Evolutionary conservation across 176 grass and related monocot species (phyloP).

Genomic region (Carex myosuroides): DNA sequence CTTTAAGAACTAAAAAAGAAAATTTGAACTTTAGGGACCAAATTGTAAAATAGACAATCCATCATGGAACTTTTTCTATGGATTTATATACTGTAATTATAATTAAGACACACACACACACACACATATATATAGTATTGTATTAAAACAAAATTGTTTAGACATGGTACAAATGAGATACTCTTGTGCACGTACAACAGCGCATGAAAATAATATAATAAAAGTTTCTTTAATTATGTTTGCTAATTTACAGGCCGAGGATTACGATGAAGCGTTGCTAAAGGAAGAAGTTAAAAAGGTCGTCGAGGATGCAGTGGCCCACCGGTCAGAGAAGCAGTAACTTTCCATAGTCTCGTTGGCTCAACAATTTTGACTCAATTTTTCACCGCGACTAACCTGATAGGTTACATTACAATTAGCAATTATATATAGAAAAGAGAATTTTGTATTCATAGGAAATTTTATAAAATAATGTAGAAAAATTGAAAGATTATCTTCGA

Average conservation of each 20-base stretch:
- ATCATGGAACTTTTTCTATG: too few species aligned
- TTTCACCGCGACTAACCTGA: background rate
- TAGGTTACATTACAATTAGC: background rate
- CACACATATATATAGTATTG: too few species aligned
- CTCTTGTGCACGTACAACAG: background rate
- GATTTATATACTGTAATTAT: too few species aligned
- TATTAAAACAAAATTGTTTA: background rate
- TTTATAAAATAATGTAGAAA: too few species aligned
- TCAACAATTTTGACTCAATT: constrained; percentile 39
- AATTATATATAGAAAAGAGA: background rate
- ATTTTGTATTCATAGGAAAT: too few species aligned
- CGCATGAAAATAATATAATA: background rate
- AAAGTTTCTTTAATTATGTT: background rate
- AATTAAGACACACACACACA: too few species aligned
- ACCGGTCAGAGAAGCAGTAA: background rate
- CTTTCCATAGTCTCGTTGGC: constrained; percentile 25
- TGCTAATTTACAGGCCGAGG: constrained; percentile 19
- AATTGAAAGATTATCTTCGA: too few species aligned
- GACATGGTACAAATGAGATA: background rate
- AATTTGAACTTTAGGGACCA: too few species aligned
- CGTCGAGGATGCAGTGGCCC: constrained; percentile 24
- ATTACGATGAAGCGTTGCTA: constrained; percentile 39
- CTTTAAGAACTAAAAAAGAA: too few species aligned
- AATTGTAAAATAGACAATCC: too few species aligned
- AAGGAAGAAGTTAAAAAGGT: constrained; percentile 58